Evolutionary conservation across 768 basidiomycete species (phyloP), one percentile per base, ranked within the genome.

Genomic region (Tricholoma bakamatsutake): DNA sequence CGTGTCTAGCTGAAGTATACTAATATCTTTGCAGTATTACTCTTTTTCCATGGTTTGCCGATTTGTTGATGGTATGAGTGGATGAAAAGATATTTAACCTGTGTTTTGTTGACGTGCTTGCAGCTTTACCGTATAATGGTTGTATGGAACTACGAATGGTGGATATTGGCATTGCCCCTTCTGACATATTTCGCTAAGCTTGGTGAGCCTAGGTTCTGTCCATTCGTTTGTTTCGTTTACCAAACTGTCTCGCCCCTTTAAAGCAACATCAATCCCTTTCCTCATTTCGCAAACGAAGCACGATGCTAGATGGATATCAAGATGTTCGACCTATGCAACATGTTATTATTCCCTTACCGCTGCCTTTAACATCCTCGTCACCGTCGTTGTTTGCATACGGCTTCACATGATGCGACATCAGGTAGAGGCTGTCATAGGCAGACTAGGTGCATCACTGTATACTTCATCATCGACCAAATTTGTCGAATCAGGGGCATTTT

Each of bases 401-500:
- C 64, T 76, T 10, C 59, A 57, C 31, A 69, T 64, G 59, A 64
- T 74, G 58, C 70, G 73, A 0, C 59, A 60, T 21, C 69, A 66
- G 50, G 62, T 72, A 18, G 70, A 72, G 53, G 65, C 61, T 10
- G 71, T 72, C 1, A 52, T 71, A 10, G 75, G 73, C 17, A 67
- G 62, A 31, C 62, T 75, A 5, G 66, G 70, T 49, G 72, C 75
- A 1, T 66, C 67, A 4, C 67, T 70, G n/a, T 76, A 76, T 51
- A 74, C 69, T 17, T 73, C 73, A 1, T 37, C 47, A 11, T 61
- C 66, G 24, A 73, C 73, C 2, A 64, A 67, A 31, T 69, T 73
- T 39, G 73, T 75, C n/a, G 75, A 76, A 56, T 72, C 73, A 51
- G 73, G 72, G 12, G 69, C 66, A 7, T 66, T 76, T 31, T 71